phyloP scores from a whole-genome alignment of 2,329 filamentous ascomycete genomes.

The Gnomoniopsis sp. region DNA sequence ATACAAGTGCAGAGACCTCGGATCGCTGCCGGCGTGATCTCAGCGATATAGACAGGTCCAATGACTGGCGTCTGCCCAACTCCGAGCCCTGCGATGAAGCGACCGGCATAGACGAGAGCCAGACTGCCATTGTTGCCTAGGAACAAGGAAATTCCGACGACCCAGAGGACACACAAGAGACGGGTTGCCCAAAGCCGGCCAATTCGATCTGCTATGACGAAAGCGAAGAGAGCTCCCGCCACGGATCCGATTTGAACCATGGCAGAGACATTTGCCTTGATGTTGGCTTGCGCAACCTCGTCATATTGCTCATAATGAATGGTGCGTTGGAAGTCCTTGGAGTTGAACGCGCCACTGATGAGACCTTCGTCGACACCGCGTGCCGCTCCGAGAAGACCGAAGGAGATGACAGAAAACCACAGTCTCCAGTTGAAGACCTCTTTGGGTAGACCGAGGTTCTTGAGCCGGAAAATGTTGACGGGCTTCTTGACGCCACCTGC shows the following conservation, averaged over 20 bases:
- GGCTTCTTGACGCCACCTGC: constrained; percentile 52
- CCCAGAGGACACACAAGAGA: constrained; percentile 55
- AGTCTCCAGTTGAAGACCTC: constrained; percentile 75
- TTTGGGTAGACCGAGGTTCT: constrained; percentile 62
- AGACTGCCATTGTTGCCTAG: constrained; percentile 53
- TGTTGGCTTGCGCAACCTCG: constrained; percentile 56
- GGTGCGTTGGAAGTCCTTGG: constrained; percentile 57
- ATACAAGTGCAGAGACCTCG: constrained; percentile 71
- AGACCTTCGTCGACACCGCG: constrained; percentile 79
- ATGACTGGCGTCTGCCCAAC: constrained; percentile 67
- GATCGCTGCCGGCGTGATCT: constrained; percentile 66
- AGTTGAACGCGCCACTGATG: constrained; percentile 68
- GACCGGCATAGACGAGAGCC: constrained; percentile 58
- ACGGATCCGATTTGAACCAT: constrained; percentile 82
- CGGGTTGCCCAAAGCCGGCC: constrained; percentile 62
- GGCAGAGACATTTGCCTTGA: constrained; percentile 72
- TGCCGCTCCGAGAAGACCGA: constrained; percentile 72
- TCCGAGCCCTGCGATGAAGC: constrained; percentile 64
- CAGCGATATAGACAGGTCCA: constrained; percentile 68
- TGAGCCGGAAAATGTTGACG: constrained; percentile 61
- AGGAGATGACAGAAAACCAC: constrained; percentile 73
- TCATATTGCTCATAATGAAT: constrained; percentile 56
- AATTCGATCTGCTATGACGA: constrained; percentile 56
- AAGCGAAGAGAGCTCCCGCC: constrained; percentile 63
- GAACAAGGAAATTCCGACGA: constrained; percentile 56